Conservation (phyloP, 2,329 filamentous ascomycete genomes). For the Scedosporium boydii region DNA sequence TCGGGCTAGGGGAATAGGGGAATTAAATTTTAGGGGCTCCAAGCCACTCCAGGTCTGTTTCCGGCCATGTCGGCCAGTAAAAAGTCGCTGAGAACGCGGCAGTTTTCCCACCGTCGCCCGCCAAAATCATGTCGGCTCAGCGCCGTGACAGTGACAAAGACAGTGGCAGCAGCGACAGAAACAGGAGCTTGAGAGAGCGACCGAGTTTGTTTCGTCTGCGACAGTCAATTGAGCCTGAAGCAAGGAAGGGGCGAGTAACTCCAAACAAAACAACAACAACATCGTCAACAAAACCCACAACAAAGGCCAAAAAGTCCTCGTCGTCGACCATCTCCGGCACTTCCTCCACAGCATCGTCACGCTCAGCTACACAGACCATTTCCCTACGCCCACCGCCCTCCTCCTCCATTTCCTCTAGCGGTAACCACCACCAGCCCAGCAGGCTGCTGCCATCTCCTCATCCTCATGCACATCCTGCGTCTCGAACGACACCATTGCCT, state of each 20-base stretch:
- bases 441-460: not conserved
- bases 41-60: not conserved
- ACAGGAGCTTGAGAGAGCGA: too few relatives aligned
- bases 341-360: not conserved
- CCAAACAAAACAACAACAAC: constrained; percentile 8
- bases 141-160: not conserved
- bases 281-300: constrained; percentile 5
- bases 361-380: not conserved
- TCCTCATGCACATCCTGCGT: not conserved
- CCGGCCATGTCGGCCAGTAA: constrained; percentile 10
- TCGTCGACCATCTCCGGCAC: constrained; percentile 1
- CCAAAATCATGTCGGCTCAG: not conserved
- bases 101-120: not conserved
- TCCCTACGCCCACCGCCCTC: not conserved
- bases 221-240: not conserved
- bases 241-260: not conserved
- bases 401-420: not conserved
- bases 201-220: not conserved
- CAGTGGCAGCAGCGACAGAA: too few relatives aligned
- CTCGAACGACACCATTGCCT: not conserved
- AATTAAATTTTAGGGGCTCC: too few relatives aligned
- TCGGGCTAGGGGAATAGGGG: too few relatives aligned
- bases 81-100: constrained; percentile 2
- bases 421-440: not conserved
- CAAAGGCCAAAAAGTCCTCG: constrained; percentile 4